Conservation (phyloP, 305 asterid species). For the Petunia hybrid region DNA sequence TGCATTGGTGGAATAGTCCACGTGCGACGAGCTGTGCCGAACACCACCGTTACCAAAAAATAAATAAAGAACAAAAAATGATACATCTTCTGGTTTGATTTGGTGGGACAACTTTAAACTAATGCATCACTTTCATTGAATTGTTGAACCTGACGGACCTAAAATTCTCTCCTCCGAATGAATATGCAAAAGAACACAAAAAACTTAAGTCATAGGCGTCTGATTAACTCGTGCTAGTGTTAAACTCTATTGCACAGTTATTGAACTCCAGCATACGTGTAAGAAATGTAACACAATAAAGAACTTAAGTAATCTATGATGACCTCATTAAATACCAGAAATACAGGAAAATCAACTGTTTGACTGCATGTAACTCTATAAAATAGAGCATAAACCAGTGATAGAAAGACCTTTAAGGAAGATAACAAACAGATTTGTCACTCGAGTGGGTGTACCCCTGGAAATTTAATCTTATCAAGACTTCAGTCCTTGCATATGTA, state of each 20-base stretch:
- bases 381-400: background rate
- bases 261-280: constrained; percentile 16
- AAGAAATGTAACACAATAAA: background rate
- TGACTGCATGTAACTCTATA: background rate
- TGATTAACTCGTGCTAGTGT: background rate
- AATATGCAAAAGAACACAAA: background rate
- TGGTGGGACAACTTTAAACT: constrained; percentile 4
- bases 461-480: background rate
- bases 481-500: constrained; percentile 3
- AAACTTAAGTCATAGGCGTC: background rate
- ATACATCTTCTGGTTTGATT: constrained; percentile 13
- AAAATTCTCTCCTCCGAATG: background rate
- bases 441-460: background rate
- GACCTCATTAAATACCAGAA: background rate
- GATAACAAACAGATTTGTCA: background rate
- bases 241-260: background rate
- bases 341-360: background rate
- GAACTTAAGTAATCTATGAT: constrained; percentile 11
- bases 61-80: too few species aligned
- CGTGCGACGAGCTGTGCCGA: too few species aligned
- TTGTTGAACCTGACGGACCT: constrained; percentile 2
- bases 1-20: too few species aligned
- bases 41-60: too few species aligned
- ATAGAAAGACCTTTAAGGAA: constrained; percentile 12
- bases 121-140: constrained; percentile 2